These are phyloP conservation scores for Globisporangium uncinulatum DNA, from an alignment of 352 stramenopile genomes.

Conservation along the genomic window DNA sequence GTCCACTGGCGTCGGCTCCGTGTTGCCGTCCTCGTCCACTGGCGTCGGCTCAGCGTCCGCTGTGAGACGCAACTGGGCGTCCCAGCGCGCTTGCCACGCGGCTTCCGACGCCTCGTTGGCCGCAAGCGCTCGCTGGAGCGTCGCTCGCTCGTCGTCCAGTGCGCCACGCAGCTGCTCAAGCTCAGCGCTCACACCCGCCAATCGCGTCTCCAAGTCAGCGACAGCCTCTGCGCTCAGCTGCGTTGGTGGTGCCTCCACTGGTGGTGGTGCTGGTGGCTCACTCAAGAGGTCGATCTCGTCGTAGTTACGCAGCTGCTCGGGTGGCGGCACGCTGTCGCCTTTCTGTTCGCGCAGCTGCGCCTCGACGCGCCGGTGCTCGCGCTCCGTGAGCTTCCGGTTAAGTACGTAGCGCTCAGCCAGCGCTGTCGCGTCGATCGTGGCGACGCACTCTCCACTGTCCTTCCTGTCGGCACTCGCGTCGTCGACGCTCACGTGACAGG, in stretches of 20 bases:
- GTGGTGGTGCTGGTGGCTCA: constrained; percentile 6
- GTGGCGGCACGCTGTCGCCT: background rate
- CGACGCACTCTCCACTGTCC: background rate
- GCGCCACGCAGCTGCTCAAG: constrained; percentile 13
- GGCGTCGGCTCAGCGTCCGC: background rate
- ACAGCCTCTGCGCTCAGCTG: background rate
- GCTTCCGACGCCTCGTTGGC: constrained; percentile 7
- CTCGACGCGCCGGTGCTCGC: constrained; percentile 21
- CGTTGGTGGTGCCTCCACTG: background rate
- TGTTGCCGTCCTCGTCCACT: no score
- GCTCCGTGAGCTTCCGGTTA: constrained; percentile 32
- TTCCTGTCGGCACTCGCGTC: constrained; percentile 7
- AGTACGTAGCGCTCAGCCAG: constrained; percentile 49
- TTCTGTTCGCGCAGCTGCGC: constrained; percentile 10
- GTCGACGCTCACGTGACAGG: constrained; percentile 28
- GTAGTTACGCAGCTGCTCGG: constrained; percentile 23
- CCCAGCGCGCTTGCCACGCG: constrained; percentile 12
- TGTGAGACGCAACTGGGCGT: constrained; percentile 6
- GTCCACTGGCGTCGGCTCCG: background rate
- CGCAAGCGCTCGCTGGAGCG: constrained; percentile 16
- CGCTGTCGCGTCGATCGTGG: constrained; percentile 37
- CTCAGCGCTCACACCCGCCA: constrained; percentile 8
- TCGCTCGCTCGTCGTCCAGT: constrained; percentile 10
- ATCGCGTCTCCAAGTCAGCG: constrained; percentile 7
- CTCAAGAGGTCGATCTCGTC: constrained; percentile 55